These are phyloP conservation scores for Mycena crocata DNA, from an alignment of 768 basidiomycete species.

Conservation along the genomic window DNA sequence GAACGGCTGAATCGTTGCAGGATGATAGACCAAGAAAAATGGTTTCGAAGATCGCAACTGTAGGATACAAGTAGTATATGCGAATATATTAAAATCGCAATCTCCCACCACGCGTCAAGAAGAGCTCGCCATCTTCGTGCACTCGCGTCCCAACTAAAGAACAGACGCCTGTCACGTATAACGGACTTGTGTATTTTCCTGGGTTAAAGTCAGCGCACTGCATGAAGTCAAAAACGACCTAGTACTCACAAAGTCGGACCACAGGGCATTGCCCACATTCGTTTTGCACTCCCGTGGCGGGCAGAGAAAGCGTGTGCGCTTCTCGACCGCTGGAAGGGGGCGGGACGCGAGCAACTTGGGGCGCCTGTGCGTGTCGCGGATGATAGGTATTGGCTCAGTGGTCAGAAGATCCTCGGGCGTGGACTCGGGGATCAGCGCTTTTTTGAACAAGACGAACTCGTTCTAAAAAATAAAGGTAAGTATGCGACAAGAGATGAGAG, in stretches of 20 bases:
- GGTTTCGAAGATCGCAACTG: too few species aligned
- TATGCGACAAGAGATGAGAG: neutral
- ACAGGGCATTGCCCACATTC: neutral
- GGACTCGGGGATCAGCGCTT: neutral
- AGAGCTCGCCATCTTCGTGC: too few species aligned
- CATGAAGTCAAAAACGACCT: too few species aligned
- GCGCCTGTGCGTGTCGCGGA: neutral
- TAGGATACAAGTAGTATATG: too few species aligned
- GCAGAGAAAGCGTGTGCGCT: slow-evolving; percentile 10
- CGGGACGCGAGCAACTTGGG: neutral
- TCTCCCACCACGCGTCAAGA: too few species aligned
- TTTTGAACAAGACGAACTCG: neutral
- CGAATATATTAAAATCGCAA: too few species aligned
- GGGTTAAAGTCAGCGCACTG: too few species aligned
- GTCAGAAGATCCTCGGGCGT: slow-evolving; percentile 1
- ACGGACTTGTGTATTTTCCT: too few species aligned
- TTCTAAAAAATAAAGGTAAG: neutral
- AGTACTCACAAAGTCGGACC: neutral
- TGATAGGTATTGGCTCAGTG: slow-evolving; percentile 4
- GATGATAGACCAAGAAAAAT: too few species aligned
- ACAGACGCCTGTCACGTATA: too few species aligned
- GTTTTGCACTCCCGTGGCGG: neutral
- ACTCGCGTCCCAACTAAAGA: too few species aligned
- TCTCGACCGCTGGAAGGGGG: neutral
- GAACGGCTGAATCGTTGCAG: too few species aligned